Evolutionary conservation across 768 basidiomycete genomes (phyloP), one percentile per base, ranked within the genome.

Genomic region (Mycena belliarum): DNA sequence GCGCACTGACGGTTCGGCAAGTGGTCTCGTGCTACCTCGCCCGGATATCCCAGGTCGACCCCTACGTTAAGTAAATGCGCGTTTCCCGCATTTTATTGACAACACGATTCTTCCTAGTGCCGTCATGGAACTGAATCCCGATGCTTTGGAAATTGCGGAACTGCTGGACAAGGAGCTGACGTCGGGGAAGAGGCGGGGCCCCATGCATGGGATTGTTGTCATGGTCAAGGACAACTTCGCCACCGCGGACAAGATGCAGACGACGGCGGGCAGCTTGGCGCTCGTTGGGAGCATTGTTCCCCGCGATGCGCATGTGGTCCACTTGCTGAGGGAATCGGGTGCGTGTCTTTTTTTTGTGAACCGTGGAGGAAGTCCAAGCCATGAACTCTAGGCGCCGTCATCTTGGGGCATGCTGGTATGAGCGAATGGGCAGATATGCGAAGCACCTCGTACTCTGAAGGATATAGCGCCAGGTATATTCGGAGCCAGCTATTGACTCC

Each of bases 351-450:
- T 11, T 3, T 10, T n/a, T n/a, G n/a, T n/a, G n/a, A n/a, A n/a
- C n/a, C n/a, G n/a, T n/a, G n/a, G n/a, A n/a, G n/a, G n/a, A n/a
- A n/a, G n/a, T n/a, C n/a, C n/a, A n/a, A n/a, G n/a, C n/a, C n/a
- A n/a, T n/a, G n/a, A n/a, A n/a, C n/a, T 46, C 24, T 16, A 59
- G 64, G 61, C n/a, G 64, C 59, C 7, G 55, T 66, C 32, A 63
- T 71, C 38, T 51, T 69, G 18, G 70, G 69, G n/a, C 78, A 78
- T 60, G 71, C 74, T 35, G 72, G 72, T 42, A 63, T 76, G 60
- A 74, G 72, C 5, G 73, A 75, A 62, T 77, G 73, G 73, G 72
- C 62, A 9, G 62, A 63, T 37, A 63, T 63, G 62, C 54, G 62
- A 16, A 73, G 25, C 67, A 72, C 57, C 66, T 49, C 57, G 68